Percentiles rank a stretch among this genome's conserved stretches.
phyloP scores from a whole-genome alignment of 2,329 filamentous ascomycete genomes.

The Scedosporium minutisporum region DNA sequence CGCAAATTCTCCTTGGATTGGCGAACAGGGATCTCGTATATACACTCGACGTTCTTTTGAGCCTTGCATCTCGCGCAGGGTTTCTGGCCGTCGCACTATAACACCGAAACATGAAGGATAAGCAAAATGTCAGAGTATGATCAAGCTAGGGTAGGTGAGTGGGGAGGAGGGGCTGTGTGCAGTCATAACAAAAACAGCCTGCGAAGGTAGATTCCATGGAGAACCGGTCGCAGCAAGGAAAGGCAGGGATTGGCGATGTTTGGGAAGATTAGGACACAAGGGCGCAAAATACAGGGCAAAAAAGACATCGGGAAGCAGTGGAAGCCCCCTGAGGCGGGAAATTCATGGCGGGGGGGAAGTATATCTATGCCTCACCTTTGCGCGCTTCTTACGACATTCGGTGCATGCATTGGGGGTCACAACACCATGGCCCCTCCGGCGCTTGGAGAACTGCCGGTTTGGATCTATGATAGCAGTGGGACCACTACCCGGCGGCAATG shows the following conservation, averaged over 20 bases:
- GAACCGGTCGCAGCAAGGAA: not conserved
- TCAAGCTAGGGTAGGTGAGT: not conserved
- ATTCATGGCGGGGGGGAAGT: not conserved
- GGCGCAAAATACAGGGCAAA: not conserved
- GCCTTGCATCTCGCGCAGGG: conserved; percentile 46
- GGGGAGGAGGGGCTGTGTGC: not conserved
- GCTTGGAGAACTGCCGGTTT: conserved; percentile 31
- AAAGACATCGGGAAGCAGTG: not conserved
- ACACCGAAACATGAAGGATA: not conserved
- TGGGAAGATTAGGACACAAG: not conserved
- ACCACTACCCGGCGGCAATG: not conserved
- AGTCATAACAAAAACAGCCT: not conserved
- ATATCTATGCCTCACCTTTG: conserved; percentile 35
- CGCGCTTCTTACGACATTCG: conserved; percentile 52
- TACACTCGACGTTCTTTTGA: conserved; percentile 45
- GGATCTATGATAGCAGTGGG: conserved; percentile 5
- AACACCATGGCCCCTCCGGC: conserved; percentile 43
- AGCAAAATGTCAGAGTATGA: not conserved
- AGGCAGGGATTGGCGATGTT: not conserved
- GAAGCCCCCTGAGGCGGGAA: not conserved
- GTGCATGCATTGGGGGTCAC: conserved; percentile 53
- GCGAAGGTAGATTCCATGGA: too few species aligned
- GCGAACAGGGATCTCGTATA: conserved; percentile 53
- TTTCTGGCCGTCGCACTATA: conserved; percentile 47
- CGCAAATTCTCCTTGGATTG: conserved; percentile 55